Evolutionary conservation across 2,329 filamentous ascomycete genomes (phyloP).

Genomic region (Colletotrichum endophyticum): DNA sequence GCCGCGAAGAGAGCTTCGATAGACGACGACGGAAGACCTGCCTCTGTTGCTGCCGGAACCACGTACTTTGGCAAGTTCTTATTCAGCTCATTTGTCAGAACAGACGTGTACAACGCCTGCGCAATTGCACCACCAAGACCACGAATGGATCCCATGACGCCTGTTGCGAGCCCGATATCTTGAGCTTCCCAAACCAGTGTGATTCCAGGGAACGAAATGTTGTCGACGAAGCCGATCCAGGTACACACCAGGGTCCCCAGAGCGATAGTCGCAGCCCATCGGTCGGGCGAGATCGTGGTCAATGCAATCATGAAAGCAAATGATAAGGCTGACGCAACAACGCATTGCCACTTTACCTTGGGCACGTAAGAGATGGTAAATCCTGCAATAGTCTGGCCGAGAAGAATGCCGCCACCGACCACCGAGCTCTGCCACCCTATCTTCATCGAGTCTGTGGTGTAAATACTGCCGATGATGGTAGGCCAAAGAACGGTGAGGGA

Average conservation of each 20-base stretch:
- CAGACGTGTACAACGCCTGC: slow-evolving; percentile 39
- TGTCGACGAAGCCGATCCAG: slow-evolving; percentile 42
- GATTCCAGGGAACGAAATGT: slow-evolving; percentile 45
- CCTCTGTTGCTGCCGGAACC: slow-evolving; percentile 33
- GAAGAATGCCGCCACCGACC: slow-evolving; percentile 45
- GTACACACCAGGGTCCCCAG: slow-evolving; percentile 34
- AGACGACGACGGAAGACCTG: slow-evolving; percentile 38
- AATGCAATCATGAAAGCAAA: slow-evolving; percentile 38
- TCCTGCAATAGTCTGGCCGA: slow-evolving; percentile 42
- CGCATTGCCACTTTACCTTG: slow-evolving; percentile 38
- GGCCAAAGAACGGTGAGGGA: slow-evolving; percentile 49
- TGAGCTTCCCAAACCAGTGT: slow-evolving; percentile 49
- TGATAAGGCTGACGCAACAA: slow-evolving; percentile 32
- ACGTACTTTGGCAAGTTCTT: slow-evolving; percentile 38
- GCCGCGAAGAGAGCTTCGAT: slow-evolving; percentile 36
- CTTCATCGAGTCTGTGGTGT: slow-evolving; percentile 38
- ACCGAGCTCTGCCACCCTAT: slow-evolving; percentile 46
- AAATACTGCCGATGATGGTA: slow-evolving; percentile 44
- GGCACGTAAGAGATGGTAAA: slow-evolving; percentile 39
- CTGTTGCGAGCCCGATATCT: slow-evolving; percentile 49
- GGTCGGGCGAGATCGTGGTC: slow-evolving; percentile 28
- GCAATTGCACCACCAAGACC: slow-evolving; percentile 43
- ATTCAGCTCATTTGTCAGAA: slow-evolving; percentile 39
- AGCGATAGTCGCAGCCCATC: slow-evolving; percentile 34
- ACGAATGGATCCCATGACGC: slow-evolving; percentile 50